Base-by-base conservation (phyloP, 2,329 filamentous ascomycete species). In the Colletotrichum kahawae region DNA sequence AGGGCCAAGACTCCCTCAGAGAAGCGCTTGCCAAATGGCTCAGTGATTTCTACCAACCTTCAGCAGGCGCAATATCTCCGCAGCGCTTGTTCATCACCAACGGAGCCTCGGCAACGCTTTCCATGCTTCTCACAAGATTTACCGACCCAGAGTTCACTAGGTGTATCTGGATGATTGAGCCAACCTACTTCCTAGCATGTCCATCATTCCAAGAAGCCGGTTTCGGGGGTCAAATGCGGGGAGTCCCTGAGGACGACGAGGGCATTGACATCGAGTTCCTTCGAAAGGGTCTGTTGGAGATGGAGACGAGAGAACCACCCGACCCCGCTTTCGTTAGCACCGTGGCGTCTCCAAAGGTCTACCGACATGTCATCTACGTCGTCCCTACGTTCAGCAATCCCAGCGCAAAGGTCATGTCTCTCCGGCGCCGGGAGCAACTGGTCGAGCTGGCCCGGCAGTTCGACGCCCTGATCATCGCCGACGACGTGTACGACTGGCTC, bases 321-420 rank as follows among this genome's bases (percentile, higher is more conserved):
- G n/a, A 21, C 43, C n/a, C n/a, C n/a, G 43, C 43, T 21, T 51
- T 51, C 43, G 6, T 51, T 51, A 51, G 43, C 27, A 56, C 24
- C 14, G 24, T 66, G 64, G 24, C 68, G 10, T 38, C 54, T 48
- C 80, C 51, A 54, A 98, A 97, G 81, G 90, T 94, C 69, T 98
- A 98, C 85, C 92, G 92, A 69, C 94, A 98, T 81, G 83, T 98
- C 79, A 93, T 98, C 78, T 98, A 98, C 82, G 91, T 92, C 54
- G 95, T 98, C 14, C 95, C 96, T 0, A 95, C 95, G 0, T 97
- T 95, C 82, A 92, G 94, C 62, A 98, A 98, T 81, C 96, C 96
- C 0, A 95, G 94, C 0, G 95, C 93, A 34, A 93, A 93, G 81
- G 95, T 94, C 5, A 96, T 97, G 92, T 92, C 92, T 12, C 83